Evolutionary conservation across 768 basidiomycete species (phyloP).

Genomic region (Dentipellis sp.): DNA sequence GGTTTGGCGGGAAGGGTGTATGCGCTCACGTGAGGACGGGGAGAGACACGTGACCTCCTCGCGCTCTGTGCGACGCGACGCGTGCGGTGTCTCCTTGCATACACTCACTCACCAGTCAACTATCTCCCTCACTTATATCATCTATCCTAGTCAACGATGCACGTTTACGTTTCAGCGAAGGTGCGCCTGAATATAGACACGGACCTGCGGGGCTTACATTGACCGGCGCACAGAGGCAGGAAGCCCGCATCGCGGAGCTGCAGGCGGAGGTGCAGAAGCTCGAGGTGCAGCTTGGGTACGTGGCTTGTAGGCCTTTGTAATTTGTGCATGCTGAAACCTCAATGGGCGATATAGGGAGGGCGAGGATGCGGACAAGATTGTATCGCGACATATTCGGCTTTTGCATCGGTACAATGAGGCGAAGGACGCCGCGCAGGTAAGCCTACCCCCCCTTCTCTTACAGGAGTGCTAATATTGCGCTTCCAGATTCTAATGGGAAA

Average conservation of each 20-base stretch:
- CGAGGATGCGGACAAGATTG: conserved; percentile 43
- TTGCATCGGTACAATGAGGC: conserved; percentile 71
- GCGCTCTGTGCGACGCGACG: neutral
- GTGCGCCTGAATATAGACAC: neutral
- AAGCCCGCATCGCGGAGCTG: conserved; percentile 37
- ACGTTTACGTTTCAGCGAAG: neutral
- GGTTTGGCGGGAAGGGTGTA: too few species aligned
- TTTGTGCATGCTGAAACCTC: neutral
- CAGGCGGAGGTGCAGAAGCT: conserved; percentile 39
- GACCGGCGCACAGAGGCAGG: conserved; percentile 33
- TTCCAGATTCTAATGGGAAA: conserved; percentile 69
- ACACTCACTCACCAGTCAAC: neutral
- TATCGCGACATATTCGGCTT: conserved; percentile 55
- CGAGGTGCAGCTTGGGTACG: conserved; percentile 39
- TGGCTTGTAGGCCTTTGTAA: conserved; percentile 7
- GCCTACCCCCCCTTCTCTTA: neutral
- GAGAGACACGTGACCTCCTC: too few species aligned
- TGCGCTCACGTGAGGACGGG: neutral
- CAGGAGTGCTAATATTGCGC: neutral
- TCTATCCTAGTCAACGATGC: too few species aligned
- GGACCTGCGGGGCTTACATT: neutral
- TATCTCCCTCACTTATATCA: too few species aligned
- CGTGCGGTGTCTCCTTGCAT: neutral
- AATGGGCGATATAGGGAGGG: conserved; percentile 17
- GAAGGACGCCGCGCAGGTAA: conserved; percentile 71